These are phyloP conservation scores for Camelina hispida DNA, from an alignment of 345 rosid species.

Conservation along the genomic window DNA sequence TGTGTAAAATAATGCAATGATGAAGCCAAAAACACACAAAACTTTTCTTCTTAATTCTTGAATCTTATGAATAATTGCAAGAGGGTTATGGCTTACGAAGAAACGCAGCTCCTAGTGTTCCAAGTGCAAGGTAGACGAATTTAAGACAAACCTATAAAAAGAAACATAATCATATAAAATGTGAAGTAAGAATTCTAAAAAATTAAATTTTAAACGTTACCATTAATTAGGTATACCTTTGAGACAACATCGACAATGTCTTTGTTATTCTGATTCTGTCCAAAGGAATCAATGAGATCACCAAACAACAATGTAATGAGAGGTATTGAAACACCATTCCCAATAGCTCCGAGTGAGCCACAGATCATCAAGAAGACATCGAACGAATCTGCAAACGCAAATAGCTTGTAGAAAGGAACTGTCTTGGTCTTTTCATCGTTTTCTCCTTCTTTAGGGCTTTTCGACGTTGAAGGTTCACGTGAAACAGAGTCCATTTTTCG, in stretches of 20 bases:
- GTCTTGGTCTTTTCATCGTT: slow-evolving; percentile 42
- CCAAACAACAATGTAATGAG: slow-evolving; percentile 74
- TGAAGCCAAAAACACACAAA: background rate
- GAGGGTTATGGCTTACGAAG: slow-evolving; percentile 62
- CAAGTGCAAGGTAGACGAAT: slow-evolving; percentile 79
- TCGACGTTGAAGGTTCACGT: slow-evolving; percentile 56
- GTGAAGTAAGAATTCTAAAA: background rate
- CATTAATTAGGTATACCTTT: slow-evolving; percentile 46
- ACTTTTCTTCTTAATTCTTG: background rate
- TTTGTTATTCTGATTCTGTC: slow-evolving; percentile 56
- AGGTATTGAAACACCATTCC: slow-evolving; percentile 68
- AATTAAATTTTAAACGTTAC: no score
- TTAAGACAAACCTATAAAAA: slow-evolving; percentile 62
- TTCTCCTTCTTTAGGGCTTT: slow-evolving; percentile 41
- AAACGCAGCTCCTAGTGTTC: slow-evolving; percentile 61
- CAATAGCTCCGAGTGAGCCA: slow-evolving; percentile 70
- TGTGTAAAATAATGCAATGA: background rate
- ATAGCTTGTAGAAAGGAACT: slow-evolving; percentile 71
- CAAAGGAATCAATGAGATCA: slow-evolving; percentile 61
- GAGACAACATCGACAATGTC: slow-evolving; percentile 58
- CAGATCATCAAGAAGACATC: slow-evolving; percentile 64
- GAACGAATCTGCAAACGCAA: slow-evolving; percentile 64
- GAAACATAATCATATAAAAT: slow-evolving; percentile 16
- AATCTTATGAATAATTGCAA: background rate
- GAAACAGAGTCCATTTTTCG: slow-evolving; percentile 39